These are phyloP conservation scores for Ceratocystis papillata DNA, from an alignment of 2,329 filamentous ascomycete species.

Conservation along the genomic window DNA sequence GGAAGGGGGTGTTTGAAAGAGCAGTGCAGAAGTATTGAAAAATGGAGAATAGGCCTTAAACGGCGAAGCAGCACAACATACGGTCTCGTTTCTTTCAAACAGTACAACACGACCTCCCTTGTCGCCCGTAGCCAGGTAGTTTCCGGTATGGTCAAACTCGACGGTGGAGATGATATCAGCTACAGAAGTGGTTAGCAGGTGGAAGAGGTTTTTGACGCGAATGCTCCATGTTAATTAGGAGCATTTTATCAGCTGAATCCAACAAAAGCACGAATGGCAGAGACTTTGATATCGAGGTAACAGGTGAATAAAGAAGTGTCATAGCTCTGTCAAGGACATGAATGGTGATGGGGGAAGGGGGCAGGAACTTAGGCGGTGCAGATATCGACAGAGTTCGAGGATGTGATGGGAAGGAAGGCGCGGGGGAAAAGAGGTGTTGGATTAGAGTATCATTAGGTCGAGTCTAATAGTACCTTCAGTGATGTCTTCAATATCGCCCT, in stretches of 20 bases:
- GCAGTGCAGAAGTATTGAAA: background rate
- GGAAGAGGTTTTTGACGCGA: background rate
- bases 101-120: slow-evolving; percentile 77
- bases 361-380: background rate
- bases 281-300: background rate
- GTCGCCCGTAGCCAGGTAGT: slow-evolving; percentile 82
- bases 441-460: background rate
- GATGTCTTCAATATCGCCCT: slow-evolving; percentile 97
- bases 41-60: slow-evolving; percentile 9
- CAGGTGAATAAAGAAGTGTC: background rate
- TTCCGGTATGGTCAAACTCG: slow-evolving; percentile 81
- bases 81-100: slow-evolving; percentile 91
- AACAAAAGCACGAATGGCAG: background rate
- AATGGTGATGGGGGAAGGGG: background rate
- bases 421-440: slow-evolving; percentile 3
- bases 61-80: slow-evolving; percentile 37
- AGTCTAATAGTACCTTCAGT: slow-evolving; percentile 62
- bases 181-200: slow-evolving; percentile 30
- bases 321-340: background rate
- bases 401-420: slow-evolving; percentile 1
- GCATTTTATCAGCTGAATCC: background rate
- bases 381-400: background rate
- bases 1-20: background rate
- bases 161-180: slow-evolving; percentile 88
- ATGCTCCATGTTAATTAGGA: background rate